Evolutionary conservation across 176 grass and related monocot genomes (phyloP).

Genomic region (Oryza glaberrima): DNA sequence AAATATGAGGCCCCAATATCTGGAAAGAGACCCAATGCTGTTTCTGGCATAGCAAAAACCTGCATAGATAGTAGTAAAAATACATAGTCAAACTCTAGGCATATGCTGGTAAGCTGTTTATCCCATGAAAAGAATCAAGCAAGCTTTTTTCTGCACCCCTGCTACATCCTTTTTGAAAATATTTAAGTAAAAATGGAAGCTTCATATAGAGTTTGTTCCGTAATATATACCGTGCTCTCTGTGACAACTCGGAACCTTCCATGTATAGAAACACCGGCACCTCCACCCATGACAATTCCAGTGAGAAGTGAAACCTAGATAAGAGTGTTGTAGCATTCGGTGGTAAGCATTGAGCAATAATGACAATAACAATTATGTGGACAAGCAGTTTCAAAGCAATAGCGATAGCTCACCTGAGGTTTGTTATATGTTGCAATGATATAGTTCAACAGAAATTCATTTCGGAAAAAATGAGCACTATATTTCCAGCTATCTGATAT

Average conservation of each 20-base stretch:
- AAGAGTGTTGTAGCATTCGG: constrained; percentile 21
- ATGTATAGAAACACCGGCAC: constrained; percentile 93
- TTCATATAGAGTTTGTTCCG: neutral
- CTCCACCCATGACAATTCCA: constrained; percentile 92
- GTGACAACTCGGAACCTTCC: constrained; percentile 88
- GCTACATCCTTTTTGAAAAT: neutral
- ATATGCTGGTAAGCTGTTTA: constrained; percentile 1
- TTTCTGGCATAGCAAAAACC: constrained; percentile 99
- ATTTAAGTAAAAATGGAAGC: neutral
- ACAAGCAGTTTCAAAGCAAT: constrained; percentile 34
- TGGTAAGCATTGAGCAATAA: neutral
- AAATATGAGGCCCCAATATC: constrained; percentile 98
- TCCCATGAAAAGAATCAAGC: neutral
- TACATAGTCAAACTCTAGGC: neutral
- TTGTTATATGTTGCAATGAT: constrained; percentile 86
- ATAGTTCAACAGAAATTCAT: constrained; percentile 85
- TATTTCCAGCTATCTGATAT: constrained; percentile 74
- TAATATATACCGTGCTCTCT: constrained; percentile 78
- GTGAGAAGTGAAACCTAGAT: constrained; percentile 87
- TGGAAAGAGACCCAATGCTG: constrained; percentile 85
- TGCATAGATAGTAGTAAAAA: constrained; percentile 42
- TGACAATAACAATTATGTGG: constrained; percentile 23
- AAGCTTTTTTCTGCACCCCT: neutral
- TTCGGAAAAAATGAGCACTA: constrained; percentile 75
- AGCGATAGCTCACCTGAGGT: constrained; percentile 64